These are phyloP conservation scores for Austroboletus eburneus DNA, from an alignment of 768 basidiomycete species.

Conservation along the genomic window DNA sequence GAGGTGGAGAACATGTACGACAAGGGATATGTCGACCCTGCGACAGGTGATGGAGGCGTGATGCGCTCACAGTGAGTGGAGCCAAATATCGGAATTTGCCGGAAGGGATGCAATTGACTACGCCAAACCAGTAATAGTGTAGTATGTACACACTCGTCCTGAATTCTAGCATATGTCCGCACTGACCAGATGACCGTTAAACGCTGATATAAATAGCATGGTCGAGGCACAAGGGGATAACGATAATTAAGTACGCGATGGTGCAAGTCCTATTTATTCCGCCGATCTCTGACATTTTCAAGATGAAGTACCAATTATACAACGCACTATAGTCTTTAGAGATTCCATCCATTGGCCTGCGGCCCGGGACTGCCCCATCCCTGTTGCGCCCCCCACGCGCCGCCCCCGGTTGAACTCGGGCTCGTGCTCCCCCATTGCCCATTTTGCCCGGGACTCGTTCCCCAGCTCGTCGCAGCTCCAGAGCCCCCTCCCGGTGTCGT, in stretches of 20 bases:
- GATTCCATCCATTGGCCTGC: constrained; percentile 54
- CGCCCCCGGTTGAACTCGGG: constrained; percentile 24
- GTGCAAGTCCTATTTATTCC: no score
- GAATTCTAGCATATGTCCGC: no score
- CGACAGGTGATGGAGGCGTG: neutral
- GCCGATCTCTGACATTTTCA: no score
- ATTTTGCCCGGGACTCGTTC: constrained; percentile 32
- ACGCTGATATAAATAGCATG: neutral
- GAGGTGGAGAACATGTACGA: no score
- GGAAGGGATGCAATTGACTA: no score
- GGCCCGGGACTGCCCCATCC: constrained; percentile 51
- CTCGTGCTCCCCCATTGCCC: constrained; percentile 40
- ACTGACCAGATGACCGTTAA: no score
- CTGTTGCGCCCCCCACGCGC: constrained; percentile 29
- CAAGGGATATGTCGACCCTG: neutral
- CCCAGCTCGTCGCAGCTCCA: constrained; percentile 23
- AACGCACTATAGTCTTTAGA: no score
- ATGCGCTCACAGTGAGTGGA: no score
- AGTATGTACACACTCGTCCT: no score
- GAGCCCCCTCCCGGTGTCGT: constrained; percentile 27
- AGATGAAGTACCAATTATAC: neutral
- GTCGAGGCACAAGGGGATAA: neutral
- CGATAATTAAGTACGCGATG: no score
- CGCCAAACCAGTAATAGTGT: no score
- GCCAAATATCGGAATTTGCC: no score